Base-by-base conservation (phyloP, 345 rosid species). In the Eucalyptus sideroxylon region DNA sequence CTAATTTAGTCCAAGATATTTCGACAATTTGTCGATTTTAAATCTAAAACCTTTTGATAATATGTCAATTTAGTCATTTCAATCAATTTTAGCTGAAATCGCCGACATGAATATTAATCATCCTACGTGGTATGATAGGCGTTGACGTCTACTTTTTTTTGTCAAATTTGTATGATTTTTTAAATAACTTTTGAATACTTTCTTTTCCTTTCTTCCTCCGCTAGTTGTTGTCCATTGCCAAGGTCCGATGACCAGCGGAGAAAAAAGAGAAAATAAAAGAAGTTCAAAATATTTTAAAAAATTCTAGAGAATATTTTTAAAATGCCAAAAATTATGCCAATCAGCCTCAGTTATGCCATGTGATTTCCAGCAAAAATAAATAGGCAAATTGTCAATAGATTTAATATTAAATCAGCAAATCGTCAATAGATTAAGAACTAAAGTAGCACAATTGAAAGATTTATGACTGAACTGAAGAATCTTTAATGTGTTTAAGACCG, bases 391-490 rank as follows among this genome's bases (percentile, higher is more conserved):
- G 1, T 56, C 6, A 23, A 56, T 9, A 56, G 1, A 1, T 56
- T 56, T 24, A 60, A 1, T 6, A 60, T 13, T 60, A 60, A 12
- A 27, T 60, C 7, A 6, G 8, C 34, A 27, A 62, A 62, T 27
- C 2, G 7, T 62, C 9, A 30, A 13, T 27, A 62, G 7, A 30
- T 62, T 62, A 0, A 62, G 31, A 6, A 30, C 1, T 27, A 0
- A 62, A 62, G 15, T 62, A 0, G 4, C 7, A 62, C 16, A 6
- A 12, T 27, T 62, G 16, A 24, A 60, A 26, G 8, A 27, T 60
- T 1, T 26, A 60, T 0, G 0, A 60, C 6, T 24, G 5, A 26
- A 5, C 4, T 11, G 4, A 53, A 53, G 0, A 53, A 53, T 53
- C 5, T 53, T 53, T 53, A 53, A 53, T 53, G 59, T 21, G 59